phyloP scores from a whole-genome alignment of 2,329 filamentous ascomycete species.

The Nannizzia gypsea region DNA sequence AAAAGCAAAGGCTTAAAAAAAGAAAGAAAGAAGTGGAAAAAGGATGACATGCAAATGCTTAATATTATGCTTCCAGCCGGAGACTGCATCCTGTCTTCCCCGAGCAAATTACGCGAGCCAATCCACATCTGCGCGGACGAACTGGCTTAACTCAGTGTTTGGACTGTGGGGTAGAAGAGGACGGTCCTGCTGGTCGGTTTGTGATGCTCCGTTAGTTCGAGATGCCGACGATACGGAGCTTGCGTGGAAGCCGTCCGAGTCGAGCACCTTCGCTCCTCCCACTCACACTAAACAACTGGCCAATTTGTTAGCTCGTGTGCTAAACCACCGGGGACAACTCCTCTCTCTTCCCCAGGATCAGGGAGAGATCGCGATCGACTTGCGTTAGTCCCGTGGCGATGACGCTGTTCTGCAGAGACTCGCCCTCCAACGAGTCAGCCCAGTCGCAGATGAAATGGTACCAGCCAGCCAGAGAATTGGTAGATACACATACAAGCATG shows the following conservation, averaged over 20 bases:
- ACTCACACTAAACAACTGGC: background rate
- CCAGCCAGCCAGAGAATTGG: background rate
- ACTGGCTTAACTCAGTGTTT: background rate
- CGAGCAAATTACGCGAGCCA: slow-evolving; percentile 3
- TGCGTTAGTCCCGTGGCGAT: slow-evolving; percentile 1
- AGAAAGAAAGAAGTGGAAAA: background rate
- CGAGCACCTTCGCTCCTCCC: background rate
- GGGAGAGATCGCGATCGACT: background rate
- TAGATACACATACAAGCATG: too few species aligned
- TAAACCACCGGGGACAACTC: background rate
- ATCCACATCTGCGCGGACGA: slow-evolving; percentile 1
- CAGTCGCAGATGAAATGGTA: background rate
- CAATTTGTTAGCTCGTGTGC: too few species aligned
- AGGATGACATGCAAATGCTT: background rate
- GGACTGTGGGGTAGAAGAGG: background rate
- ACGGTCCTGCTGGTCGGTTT: background rate
- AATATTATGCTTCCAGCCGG: slow-evolving; percentile 3
- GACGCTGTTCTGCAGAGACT: background rate
- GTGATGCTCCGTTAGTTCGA: background rate
- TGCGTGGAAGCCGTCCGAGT: background rate
- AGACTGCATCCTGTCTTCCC: background rate
- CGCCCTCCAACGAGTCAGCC: background rate
- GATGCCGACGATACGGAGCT: background rate
- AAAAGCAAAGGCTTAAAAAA: background rate
- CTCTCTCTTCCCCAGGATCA: background rate